Evolutionary conservation across 192 early-diverging fungal species (phyloP).

Genomic region (Funneliformis mosseae): DNA sequence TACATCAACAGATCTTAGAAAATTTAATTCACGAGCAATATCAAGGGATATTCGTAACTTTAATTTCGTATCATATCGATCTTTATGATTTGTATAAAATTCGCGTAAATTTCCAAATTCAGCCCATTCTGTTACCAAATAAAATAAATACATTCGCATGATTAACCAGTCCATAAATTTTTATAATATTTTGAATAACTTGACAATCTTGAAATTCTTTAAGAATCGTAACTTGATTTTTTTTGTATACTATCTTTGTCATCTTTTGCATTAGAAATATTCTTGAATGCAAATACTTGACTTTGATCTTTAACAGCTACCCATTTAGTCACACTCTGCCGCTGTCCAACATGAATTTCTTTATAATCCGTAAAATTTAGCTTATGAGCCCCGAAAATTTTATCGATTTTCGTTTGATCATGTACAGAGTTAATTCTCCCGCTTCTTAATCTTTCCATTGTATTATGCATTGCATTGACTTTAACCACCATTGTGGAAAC

Average conservation of each 20-base stretch:
- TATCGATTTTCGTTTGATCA: too few relatives aligned
- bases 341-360: too few relatives aligned
- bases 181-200: not conserved
- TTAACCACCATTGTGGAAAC: too few relatives aligned
- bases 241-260: not conserved
- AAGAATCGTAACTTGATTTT: conserved; percentile 20
- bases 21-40: conserved; percentile 25
- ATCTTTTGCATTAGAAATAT: not conserved
- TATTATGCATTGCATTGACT: too few relatives aligned
- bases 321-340: not conserved
- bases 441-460: too few relatives aligned
- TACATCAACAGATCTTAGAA: not conserved
- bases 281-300: not conserved
- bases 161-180: conserved; percentile 6
- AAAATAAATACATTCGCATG: not conserved
- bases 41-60: conserved; percentile 13
- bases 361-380: too few relatives aligned
- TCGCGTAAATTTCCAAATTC: conserved; percentile 9
- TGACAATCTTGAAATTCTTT: not conserved
- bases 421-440: too few relatives aligned
- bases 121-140: conserved; percentile 31
- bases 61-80: not conserved
- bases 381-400: too few relatives aligned
- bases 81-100: not conserved
- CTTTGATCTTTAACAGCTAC: not conserved